Percentiles rank a stretch among this genome's conserved stretches.
Conservation (phyloP, 2,329 filamentous ascomycete species). For the Penicillium sp. region DNA sequence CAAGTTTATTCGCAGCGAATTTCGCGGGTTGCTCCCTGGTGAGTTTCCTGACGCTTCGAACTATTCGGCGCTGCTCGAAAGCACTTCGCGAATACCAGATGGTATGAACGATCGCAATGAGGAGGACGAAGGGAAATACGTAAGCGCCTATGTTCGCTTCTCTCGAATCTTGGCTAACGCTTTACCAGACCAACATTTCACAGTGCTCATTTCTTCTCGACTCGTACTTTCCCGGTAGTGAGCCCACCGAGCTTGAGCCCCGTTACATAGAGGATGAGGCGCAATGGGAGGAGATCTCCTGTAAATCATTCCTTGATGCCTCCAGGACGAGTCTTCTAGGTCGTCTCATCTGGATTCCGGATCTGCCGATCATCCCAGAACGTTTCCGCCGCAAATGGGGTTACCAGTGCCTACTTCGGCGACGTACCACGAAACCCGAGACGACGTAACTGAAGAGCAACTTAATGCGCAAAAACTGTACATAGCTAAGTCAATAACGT, state of each 20-base stretch:
- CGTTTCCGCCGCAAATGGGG: conserved; percentile 80
- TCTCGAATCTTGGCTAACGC: conserved; percentile 17
- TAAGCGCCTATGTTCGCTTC: conserved; percentile 41
- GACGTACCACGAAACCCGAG: conserved; percentile 42
- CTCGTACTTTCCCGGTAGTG: conserved; percentile 71
- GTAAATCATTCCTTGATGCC: conserved; percentile 80
- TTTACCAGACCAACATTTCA: conserved; percentile 65
- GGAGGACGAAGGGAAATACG: conserved; percentile 87
- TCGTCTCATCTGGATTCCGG: conserved; percentile 81
- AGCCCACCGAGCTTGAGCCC: conserved; percentile 72
- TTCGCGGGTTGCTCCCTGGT: conserved; percentile 84
- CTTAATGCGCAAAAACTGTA: neutral
- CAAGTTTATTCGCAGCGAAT: conserved; percentile 91
- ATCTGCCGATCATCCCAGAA: conserved; percentile 70
- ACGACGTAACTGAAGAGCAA: neutral
- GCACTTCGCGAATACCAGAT: conserved; percentile 79
- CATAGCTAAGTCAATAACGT: neutral
- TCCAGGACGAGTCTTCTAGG: conserved; percentile 73
- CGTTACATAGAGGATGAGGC: conserved; percentile 74
- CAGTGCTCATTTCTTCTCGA: conserved; percentile 86
- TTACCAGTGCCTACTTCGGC: conserved; percentile 79
- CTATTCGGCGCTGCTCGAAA: conserved; percentile 75
- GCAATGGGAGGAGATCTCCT: conserved; percentile 79
- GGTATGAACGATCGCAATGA: conserved; percentile 93
- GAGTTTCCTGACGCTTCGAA: conserved; percentile 78